Evolutionary conservation across 2,329 filamentous ascomycete species (phyloP), one percentile per base, ranked within the genome.

Genomic region (Hypomyces perniciosus): DNA sequence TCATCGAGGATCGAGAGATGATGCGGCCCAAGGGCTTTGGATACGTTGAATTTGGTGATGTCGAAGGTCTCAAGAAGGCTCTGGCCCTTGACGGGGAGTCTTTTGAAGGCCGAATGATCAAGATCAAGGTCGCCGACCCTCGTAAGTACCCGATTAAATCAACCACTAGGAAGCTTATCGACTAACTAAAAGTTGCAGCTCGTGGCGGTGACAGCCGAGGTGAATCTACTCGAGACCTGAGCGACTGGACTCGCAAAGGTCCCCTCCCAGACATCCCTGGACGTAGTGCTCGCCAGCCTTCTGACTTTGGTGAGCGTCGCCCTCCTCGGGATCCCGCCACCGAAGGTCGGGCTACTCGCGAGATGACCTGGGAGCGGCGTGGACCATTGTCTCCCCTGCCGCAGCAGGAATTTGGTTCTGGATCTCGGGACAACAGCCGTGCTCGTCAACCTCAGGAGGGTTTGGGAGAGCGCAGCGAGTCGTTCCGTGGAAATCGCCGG

Each of bases 1-100:
- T 99, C 62, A 95, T 99, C 57, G 92, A 96, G 75, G 95, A 99
- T 72, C 93, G 92, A 66, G 79, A 96, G 68, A 87, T 93, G 66
- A 84, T 86, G 70, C 90, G 91, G 65, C 93, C 93, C 58, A 99
- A 99, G 77, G 93, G 93, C 44, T 99, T 99, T 64, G 93, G 92
- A 55, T 99, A 99, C 68, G 92, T 95, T 58, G 93, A 99, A 70
- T 99, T 99, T 64, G 83, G 79, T 59, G 85, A 83, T 46, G 74
- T 93, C 41, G 92, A 97, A 45, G 92, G 92, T 53, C 76, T 99
- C 64, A 95, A 95, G 77, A 86, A 90, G 72, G 93, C 93, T 51
- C 80, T 99, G 57, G 82, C 84, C 53, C 80, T 93, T 56, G 91
- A 91, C 63, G 88, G 90, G 62, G 78, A 83, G 54, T 84, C 82